Percentiles rank a stretch among this genome's conserved stretches.
phyloP scores from a whole-genome alignment of 768 basidiomycete genomes.

The Naematelia encephala region DNA sequence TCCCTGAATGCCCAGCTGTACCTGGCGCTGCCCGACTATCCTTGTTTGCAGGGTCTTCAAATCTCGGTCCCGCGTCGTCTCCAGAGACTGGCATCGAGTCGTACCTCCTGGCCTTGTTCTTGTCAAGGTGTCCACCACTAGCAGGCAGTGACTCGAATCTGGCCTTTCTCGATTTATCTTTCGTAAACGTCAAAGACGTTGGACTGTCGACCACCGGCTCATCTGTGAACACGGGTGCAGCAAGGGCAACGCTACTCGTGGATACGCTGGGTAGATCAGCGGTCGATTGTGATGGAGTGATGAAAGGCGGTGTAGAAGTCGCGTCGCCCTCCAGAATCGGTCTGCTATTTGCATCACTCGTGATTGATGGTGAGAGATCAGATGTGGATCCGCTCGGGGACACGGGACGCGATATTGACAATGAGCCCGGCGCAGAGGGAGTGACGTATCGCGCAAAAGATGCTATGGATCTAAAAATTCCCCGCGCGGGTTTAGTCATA shows the following conservation, averaged over 20 bases:
- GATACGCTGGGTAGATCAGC: background rate
- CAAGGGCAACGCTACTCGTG: background rate
- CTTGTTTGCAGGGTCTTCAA: constrained; percentile 18
- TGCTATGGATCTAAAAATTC: constrained; percentile 52
- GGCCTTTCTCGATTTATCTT: background rate
- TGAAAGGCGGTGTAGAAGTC: background rate
- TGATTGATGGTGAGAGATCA: background rate
- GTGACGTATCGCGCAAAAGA: constrained; percentile 52
- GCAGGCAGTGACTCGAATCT: background rate
- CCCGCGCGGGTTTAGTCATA: constrained; percentile 51
- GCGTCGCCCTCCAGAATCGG: background rate
- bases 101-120: background rate
- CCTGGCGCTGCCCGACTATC: constrained; percentile 23
- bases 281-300: background rate
- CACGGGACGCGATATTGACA: background rate
- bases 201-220: background rate
- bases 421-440: constrained; percentile 33
- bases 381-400: background rate
- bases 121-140: background rate
- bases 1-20: constrained; percentile 26
- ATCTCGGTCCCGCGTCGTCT: constrained; percentile 43
- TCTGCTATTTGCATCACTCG: background rate
- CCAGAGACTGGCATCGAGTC: constrained; percentile 8
- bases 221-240: background rate
- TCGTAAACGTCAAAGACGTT: background rate